phyloP scores from a whole-genome alignment of 2,329 filamentous ascomycete species.

The Aureobasidium mangrovei region DNA sequence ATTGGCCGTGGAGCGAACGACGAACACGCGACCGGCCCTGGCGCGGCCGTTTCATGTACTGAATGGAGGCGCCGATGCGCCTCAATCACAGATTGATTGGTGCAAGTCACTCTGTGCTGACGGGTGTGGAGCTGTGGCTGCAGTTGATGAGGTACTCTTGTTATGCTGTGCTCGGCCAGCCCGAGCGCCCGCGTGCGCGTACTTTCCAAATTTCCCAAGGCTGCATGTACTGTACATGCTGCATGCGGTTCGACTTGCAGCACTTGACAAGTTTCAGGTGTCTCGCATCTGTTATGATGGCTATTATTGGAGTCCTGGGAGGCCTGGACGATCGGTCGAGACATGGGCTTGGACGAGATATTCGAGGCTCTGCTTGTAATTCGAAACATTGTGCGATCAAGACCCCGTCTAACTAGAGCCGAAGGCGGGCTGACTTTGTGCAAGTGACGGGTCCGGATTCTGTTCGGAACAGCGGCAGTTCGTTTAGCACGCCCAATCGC shows the following conservation, averaged over 20 bases:
- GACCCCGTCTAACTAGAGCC: no score
- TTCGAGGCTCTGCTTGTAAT: not conserved
- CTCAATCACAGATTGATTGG: not conserved
- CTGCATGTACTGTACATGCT: not conserved
- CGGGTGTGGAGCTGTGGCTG: not conserved
- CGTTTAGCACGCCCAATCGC: not conserved
- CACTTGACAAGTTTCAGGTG: not conserved
- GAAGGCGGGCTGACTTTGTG: not conserved
- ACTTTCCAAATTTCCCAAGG: conserved; percentile 5
- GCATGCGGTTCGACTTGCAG: conserved; percentile 1
- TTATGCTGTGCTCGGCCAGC: not conserved
- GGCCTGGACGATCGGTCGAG: not conserved
- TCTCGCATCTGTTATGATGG: not conserved
- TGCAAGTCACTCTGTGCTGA: not conserved
- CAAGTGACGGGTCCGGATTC: not conserved
- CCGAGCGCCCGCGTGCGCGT: not conserved
- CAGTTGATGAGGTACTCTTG: not conserved
- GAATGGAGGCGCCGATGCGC: not conserved
- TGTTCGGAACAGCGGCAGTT: not conserved
- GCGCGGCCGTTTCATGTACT: conserved; percentile 4
- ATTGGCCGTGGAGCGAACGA: not conserved
- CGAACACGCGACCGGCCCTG: conserved; percentile 6
- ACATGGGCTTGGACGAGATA: not conserved
- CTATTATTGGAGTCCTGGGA: not conserved
- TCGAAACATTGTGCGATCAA: no score